Percentiles rank a stretch among this genome's conserved stretches.
These are phyloP conservation scores for Trichopus zeylanicus DNA, from an alignment of 116 monocot genomes.

Conservation along the genomic window DNA sequence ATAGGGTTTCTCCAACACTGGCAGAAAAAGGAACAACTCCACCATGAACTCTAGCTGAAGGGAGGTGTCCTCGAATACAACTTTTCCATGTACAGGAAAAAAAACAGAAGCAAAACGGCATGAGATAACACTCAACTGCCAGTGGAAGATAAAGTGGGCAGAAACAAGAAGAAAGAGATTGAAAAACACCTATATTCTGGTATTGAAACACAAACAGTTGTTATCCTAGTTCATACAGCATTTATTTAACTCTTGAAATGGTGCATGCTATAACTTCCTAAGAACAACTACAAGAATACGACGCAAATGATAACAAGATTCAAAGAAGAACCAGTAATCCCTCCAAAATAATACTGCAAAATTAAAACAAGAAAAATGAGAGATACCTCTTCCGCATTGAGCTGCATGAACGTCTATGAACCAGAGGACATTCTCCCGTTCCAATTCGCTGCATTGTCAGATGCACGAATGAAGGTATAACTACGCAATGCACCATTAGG, in stretches of 20 bases:
- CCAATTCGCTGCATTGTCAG: slow-evolving; percentile 1
- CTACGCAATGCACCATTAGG: slow-evolving; percentile 33
- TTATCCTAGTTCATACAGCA: neutral
- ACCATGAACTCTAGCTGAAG: slow-evolving; percentile 5
- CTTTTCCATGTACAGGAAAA: slow-evolving; percentile 3
- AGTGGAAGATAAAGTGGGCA: no score
- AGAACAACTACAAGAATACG: neutral
- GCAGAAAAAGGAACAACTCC: slow-evolving; percentile 2
- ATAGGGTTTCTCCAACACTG: neutral
- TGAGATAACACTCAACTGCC: no score
- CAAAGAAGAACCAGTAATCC: neutral
- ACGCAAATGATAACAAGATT: neutral
- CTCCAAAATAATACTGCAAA: neutral
- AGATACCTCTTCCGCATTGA: slow-evolving; percentile 6
- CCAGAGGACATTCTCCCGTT: neutral
- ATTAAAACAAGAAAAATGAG: neutral
- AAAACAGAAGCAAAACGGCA: neutral
- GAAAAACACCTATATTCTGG: neutral
- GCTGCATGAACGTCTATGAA: neutral
- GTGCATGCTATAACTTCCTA: no score
- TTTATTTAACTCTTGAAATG: neutral
- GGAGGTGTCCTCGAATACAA: neutral
- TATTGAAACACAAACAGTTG: neutral
- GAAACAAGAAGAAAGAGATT: no score
- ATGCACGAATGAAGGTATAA: slow-evolving; percentile 15